Evolutionary conservation across 2,329 filamentous ascomycete genomes (phyloP), one percentile per base, ranked within the genome.

Genomic region (Xylariales sp.): DNA sequence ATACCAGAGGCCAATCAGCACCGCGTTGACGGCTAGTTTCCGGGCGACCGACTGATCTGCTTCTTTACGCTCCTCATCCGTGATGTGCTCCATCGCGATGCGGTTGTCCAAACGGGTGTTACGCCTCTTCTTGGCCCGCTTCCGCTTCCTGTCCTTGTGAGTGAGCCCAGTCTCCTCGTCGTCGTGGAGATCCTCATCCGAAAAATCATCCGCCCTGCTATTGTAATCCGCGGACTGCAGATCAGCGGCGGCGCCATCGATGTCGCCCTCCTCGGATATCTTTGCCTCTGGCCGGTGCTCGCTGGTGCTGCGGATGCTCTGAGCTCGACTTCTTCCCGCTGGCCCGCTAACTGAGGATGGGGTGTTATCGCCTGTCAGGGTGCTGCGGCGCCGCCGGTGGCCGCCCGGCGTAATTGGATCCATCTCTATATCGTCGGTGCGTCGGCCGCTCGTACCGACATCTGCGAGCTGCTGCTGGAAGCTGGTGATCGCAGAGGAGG

Each of bases 81-180:
- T 80, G 29, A 84, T 74, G 48, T 70, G 70, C 41, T 76, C 74
- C 25, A 70, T 72, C 16, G 72, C 78, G 45, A 89, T 76, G 45
- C 85, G 74, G 56, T 86, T 81, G 57, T 88, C 83, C 40, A 89
- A 61, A 46, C 75, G 67, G 11, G 79, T 83, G 54, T 85, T 84
- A 55, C 79, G 74, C 60, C 74, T 72, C 62, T 79, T 79, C 63
- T 78, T 78, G 52, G 73, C 74, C 55, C 79, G 77, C 51, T 82
- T 81, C 56, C 82, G 78, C 48, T 76, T 74, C 58, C 79, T 78
- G 52, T 91, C 85, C 53, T 80, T 76, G 43, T 76, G 74, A 25
- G 88, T 94, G 49, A 96, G 69, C 1, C 89, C 90, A 3, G 86
- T 87, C 70, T 96, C 90, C 65, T 95, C 90, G 56, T 96, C 90